These are phyloP conservation scores for Pseudevernia furfuracea DNA, from an alignment of 495 filamentous ascomycete species.

Conservation along the genomic window DNA sequence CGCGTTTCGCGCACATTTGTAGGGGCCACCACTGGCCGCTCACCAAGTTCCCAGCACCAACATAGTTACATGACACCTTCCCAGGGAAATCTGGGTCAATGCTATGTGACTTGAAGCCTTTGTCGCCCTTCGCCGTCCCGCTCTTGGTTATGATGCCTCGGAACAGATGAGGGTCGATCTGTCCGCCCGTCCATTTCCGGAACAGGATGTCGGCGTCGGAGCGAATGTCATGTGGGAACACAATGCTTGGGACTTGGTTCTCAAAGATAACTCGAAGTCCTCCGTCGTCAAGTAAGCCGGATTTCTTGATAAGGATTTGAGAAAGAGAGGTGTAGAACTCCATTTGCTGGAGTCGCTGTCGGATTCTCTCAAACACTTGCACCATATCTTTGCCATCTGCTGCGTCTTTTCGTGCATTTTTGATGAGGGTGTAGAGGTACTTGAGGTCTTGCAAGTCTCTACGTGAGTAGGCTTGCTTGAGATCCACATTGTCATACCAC, in stretches of 20 bases:
- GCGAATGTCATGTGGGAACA: constrained; percentile 37
- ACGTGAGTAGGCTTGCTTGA: not conserved
- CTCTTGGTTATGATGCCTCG: constrained; percentile 38
- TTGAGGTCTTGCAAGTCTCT: constrained; percentile 7
- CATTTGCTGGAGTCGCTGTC: constrained; percentile 30
- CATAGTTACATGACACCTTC: constrained; percentile 27
- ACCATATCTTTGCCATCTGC: constrained; percentile 1
- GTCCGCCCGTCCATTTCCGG: constrained; percentile 33
- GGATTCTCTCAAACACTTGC: constrained; percentile 20
- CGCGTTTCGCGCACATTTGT: constrained; percentile 44
- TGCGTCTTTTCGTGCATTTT: constrained; percentile 6
- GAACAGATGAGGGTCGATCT: constrained; percentile 40
- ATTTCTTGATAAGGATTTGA: constrained; percentile 29
- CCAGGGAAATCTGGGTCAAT: constrained; percentile 27
- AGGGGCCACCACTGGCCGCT: constrained; percentile 53
- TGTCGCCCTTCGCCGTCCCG: constrained; percentile 15
- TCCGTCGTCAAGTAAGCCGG: constrained; percentile 33
- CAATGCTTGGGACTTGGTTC: constrained; percentile 3
- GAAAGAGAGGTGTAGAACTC: constrained; percentile 29
- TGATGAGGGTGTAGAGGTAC: constrained; percentile 12
- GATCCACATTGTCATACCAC: not conserved
- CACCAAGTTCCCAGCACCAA: constrained; percentile 41
- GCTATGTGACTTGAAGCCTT: constrained; percentile 24
- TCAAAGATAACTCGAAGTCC: constrained; percentile 35
- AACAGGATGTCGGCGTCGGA: constrained; percentile 37